A percentile compares a stretch with the other conserved stretches of the same genome.
Evolutionary conservation across 2,329 filamentous ascomycete species (phyloP).

Genomic region (Hymenoscyphus salicellus): DNA sequence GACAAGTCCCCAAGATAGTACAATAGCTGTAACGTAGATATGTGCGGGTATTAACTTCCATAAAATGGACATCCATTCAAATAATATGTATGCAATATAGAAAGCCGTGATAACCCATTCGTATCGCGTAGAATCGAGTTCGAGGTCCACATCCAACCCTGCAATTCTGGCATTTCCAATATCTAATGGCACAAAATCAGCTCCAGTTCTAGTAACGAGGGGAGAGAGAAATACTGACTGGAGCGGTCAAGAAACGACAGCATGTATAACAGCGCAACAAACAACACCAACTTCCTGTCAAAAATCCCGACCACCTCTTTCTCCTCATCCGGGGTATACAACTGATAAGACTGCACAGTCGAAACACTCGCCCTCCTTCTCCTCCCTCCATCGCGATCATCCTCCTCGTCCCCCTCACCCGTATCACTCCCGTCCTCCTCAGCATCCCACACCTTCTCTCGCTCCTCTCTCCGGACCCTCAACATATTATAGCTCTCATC

Average conservation of each 20-base stretch:
- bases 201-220: neutral
- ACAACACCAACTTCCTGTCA: constrained; percentile 73
- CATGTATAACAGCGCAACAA: constrained; percentile 79
- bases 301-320: constrained; percentile 67
- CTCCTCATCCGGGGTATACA: constrained; percentile 70
- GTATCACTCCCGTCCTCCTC: constrained; percentile 18
- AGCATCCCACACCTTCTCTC: constrained; percentile 15
- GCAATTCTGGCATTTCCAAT: constrained; percentile 63
- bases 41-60: constrained; percentile 61
- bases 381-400: constrained; percentile 9
- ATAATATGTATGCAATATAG: constrained; percentile 60
- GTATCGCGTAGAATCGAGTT: constrained; percentile 51
- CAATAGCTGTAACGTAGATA: constrained; percentile 57
- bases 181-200: constrained; percentile 40
- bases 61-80: constrained; percentile 64
- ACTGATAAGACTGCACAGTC: constrained; percentile 44
- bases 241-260: constrained; percentile 82
- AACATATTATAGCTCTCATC: constrained; percentile 28
- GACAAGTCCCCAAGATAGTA: constrained; percentile 74
- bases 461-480: constrained; percentile 2
- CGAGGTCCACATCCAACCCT: constrained; percentile 60
- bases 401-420: constrained; percentile 19
- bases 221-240: constrained; percentile 52
- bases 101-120: constrained; percentile 60
- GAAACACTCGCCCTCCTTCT: constrained; percentile 31